These are phyloP conservation scores for Diaporthe destruens DNA, from an alignment of 2,329 filamentous ascomycete species.

Conservation along the genomic window DNA sequence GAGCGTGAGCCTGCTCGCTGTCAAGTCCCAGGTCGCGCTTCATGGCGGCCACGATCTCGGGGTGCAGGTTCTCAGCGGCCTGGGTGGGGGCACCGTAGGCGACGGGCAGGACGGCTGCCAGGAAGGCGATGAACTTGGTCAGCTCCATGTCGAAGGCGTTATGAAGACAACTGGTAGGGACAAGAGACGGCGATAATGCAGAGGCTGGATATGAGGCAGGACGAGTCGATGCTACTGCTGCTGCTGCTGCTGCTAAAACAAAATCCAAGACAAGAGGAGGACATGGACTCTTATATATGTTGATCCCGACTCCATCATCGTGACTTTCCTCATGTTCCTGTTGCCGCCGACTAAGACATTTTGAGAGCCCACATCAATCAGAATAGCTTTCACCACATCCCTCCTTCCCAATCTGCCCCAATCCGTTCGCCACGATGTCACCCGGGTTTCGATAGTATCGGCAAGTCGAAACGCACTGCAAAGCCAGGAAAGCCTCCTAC, in stretches of 20 bases:
- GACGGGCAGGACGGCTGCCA: slow-evolving; percentile 24
- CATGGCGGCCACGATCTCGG: slow-evolving; percentile 27
- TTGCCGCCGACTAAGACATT: neutral
- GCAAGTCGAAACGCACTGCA: neutral
- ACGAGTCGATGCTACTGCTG: slow-evolving; percentile 25
- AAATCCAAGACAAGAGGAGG: neutral
- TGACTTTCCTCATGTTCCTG: neutral
- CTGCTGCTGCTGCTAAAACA: slow-evolving; percentile 3
- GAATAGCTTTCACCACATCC: neutral
- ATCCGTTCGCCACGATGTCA: slow-evolving; percentile 13
- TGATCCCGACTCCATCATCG: neutral
- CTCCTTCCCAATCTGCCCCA: slow-evolving; percentile 27
- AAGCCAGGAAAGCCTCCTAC: neutral
- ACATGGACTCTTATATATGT: slow-evolving; percentile 3
- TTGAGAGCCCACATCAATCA: neutral
- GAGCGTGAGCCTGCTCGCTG: slow-evolving; percentile 12
- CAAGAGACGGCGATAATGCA: neutral
- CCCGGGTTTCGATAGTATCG: slow-evolving; percentile 11
- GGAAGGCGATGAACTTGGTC: slow-evolving; percentile 6
- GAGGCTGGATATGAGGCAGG: neutral
- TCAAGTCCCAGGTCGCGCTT: slow-evolving; percentile 20
- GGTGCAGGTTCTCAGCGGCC: slow-evolving; percentile 5
- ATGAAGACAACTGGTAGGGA: neutral
- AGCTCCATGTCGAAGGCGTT: slow-evolving; percentile 18
- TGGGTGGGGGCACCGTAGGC: slow-evolving; percentile 19